phyloP scores from a whole-genome alignment of 2,329 filamentous ascomycete species.

The Helicocarpus griseus region DNA sequence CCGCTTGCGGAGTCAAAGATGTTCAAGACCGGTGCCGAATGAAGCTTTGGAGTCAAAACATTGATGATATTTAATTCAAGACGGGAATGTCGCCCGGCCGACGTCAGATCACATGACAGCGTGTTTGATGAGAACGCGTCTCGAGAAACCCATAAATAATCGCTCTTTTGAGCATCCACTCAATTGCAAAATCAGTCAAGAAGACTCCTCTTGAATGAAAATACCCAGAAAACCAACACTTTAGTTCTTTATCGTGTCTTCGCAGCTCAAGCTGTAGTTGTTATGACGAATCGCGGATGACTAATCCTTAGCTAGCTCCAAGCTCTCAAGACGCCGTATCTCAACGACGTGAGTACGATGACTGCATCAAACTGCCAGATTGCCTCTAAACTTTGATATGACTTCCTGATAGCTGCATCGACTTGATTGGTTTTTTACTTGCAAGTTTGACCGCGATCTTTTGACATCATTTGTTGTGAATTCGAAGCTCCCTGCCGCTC shows the following conservation, averaged over 20 bases:
- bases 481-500: too few species aligned
- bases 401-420: too few species aligned
- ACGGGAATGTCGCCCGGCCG: too few species aligned
- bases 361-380: too few species aligned
- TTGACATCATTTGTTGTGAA: too few species aligned
- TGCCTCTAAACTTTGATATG: too few species aligned
- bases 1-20: too few species aligned
- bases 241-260: neutral
- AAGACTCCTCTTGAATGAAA: neutral
- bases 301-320: neutral
- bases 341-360: neutral
- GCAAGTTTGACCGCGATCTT: too few species aligned
- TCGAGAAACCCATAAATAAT: neutral
- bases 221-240: neutral
- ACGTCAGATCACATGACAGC: conserved; percentile 3
- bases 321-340: neutral
- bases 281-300: neutral
- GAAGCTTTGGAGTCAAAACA: neutral
- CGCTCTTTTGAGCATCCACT: neutral
- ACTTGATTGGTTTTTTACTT: too few species aligned
- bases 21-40: too few species aligned
- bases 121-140: neutral
- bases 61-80: too few species aligned
- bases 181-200: neutral
- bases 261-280: neutral